phyloP scores from a whole-genome alignment of 1,139 yeast genomes.

The Zygotorulaspora mrakii region DNA sequence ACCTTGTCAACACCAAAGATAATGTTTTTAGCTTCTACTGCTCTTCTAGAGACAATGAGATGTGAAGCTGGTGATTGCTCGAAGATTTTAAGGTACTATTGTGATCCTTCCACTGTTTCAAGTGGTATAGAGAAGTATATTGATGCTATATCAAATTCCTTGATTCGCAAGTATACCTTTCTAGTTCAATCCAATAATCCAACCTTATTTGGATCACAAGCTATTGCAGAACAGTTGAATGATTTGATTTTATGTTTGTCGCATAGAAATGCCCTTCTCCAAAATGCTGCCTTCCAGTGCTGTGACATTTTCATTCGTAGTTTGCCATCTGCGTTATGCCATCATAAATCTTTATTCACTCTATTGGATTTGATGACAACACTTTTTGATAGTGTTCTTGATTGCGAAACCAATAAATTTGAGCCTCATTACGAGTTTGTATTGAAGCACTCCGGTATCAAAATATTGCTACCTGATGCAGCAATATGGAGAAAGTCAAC shows the following conservation, averaged over 20 bases:
- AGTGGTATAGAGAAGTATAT: conserved; percentile 66
- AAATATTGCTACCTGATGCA: conserved; percentile 71
- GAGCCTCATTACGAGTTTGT: conserved; percentile 71
- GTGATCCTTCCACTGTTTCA: conserved; percentile 73
- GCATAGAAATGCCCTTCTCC: conserved; percentile 71
- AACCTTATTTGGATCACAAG: conserved; percentile 49
- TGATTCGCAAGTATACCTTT: conserved; percentile 53
- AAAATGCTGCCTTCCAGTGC: conserved; percentile 75
- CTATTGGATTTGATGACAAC: conserved; percentile 75
- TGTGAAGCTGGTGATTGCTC: conserved; percentile 81
- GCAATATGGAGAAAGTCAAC: conserved; percentile 72
- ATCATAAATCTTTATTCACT: conserved; percentile 66
- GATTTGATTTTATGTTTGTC: conserved; percentile 68
- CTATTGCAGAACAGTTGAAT: conserved; percentile 68
- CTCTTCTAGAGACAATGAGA: conserved; percentile 73
- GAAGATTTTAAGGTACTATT: conserved; percentile 66
- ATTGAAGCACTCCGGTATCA: conserved; percentile 58
- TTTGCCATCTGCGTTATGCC: conserved; percentile 81
- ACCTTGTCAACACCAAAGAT: conserved; percentile 68
- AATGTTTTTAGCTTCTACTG: conserved; percentile 83
- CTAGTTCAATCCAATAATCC: conserved; percentile 36
- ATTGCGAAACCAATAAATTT: conserved; percentile 83
- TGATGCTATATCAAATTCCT: conserved; percentile 59
- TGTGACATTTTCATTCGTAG: conserved; percentile 64
- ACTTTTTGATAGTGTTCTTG: conserved; percentile 74